Base-by-base conservation (phyloP, 1,284 basidiomycete species). In the Wallemia mellicola region DNA sequence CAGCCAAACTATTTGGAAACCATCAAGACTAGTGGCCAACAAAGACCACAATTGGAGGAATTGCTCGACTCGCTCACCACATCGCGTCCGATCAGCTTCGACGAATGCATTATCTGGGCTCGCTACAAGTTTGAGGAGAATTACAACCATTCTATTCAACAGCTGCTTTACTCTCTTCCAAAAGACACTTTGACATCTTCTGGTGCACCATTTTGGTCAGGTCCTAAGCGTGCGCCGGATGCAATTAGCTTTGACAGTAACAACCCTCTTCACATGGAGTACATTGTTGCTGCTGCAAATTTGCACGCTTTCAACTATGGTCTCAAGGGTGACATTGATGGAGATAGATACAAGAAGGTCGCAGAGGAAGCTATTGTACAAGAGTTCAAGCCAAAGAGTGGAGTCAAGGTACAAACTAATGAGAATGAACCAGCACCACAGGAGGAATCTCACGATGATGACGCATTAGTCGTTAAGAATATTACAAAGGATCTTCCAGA, bases 261-360 rank as follows among this genome's bases (percentile, higher is more conserved):
- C 64, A 80, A 95, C 66, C 76, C 83, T 33, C 77, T 81, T 11
- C 92, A 99, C 70, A 73, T 96, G 59, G 77, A 79, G 59, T 99
- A 88, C 72, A 80, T 98, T 67, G 81, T 95, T 60, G 78, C 92
- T 14, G 91, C 83, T 24, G 91, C 94, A 61, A 96, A 99, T 71
- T 75, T 99, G 56, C 94, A 92, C 68, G 94, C 94, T 7, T 95
- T 80, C 75, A 99, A 98, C 75, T 99, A 98, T 68, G 94, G 94
- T 24, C 76, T 99, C 59, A 83, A 86, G 66, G 95, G 94, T 58
- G 84, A 86, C 67, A 80, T 76, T 1, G 86, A 96, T 68, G 76
- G 79, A 19, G 75, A 75, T 1, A 64, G 83, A 57, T 94, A 94
- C 77, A 81, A 79, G 69, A 88, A 85, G 70, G 76, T 89, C 30